A percentile compares a stretch with the other conserved stretches of the same genome.
These are phyloP conservation scores for Hevea brasiliensis DNA, from an alignment of 345 rosid species.

Conservation along the genomic window DNA sequence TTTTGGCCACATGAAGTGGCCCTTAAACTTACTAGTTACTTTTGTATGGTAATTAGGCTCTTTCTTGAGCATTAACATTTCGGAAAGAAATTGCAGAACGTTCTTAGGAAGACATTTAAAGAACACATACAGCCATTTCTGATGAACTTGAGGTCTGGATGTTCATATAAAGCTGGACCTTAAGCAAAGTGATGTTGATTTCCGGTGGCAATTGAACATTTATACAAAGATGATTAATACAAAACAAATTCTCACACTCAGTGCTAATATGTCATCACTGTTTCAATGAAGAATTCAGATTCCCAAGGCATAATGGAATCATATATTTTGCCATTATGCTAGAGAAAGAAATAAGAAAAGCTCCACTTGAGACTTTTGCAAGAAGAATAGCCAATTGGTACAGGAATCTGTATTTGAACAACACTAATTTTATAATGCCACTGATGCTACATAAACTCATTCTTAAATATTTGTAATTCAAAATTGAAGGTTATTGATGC, in stretches of 20 bases:
- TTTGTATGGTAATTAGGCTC: neutral
- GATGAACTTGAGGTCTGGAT: neutral
- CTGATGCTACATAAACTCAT: too few relatives aligned
- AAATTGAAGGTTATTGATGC: neutral
- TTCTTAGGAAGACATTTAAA: neutral
- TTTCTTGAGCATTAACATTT: neutral
- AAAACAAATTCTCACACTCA: neutral
- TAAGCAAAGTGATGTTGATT: constrained; percentile 1
- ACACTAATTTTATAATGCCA: too few relatives aligned
- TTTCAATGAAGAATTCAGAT: too few relatives aligned
- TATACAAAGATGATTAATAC: too few relatives aligned
- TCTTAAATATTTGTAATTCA: neutral
- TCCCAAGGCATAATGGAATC: neutral
- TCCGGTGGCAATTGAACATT: too few relatives aligned
- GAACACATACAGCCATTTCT: neutral
- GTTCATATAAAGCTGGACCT: neutral
- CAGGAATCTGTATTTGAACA: too few relatives aligned
- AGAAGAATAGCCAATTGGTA: neutral
- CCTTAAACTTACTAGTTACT: neutral
- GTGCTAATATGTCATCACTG: neutral
- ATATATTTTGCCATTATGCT: neutral
- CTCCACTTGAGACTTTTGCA: neutral
- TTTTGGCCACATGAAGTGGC: too few relatives aligned
- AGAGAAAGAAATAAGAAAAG: neutral
- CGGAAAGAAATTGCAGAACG: neutral